A percentile compares a stretch with the other conserved stretches of the same genome.
Conservation (phyloP, 345 rosid species). For the Heritiera littoralis region DNA sequence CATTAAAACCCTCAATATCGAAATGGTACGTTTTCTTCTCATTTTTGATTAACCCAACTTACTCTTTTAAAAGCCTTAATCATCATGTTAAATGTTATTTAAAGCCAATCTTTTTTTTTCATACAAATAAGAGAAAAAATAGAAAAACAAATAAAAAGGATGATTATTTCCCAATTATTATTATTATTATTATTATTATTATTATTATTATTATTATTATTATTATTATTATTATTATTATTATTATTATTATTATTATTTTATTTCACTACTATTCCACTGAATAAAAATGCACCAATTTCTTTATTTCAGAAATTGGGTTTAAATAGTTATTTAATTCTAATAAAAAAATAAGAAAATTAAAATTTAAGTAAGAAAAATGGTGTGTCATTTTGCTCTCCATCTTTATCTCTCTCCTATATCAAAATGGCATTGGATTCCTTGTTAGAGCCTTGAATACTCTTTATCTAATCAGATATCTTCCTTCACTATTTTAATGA, state of each 20-base stretch:
- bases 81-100: background rate
- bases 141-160: background rate
- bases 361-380: background rate
- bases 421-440: slow-evolving; percentile 13
- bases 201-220: too few relatives aligned
- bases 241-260: too few relatives aligned
- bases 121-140: background rate
- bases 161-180: background rate
- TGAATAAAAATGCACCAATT: too few relatives aligned
- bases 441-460: slow-evolving; percentile 8
- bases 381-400: background rate
- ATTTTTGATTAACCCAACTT: background rate
- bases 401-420: background rate
- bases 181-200: too few relatives aligned
- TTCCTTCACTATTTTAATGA: slow-evolving; percentile 1
- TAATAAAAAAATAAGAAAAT: background rate
- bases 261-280: too few relatives aligned
- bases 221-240: background rate
- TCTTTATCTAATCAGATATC: slow-evolving; percentile 15
- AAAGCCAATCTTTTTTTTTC: background rate
- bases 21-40: background rate
- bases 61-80: background rate
- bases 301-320: too few relatives aligned
- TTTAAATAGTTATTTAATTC: background rate
- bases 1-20: background rate